These are phyloP conservation scores for Lactarius akahatsu DNA, from an alignment of 768 basidiomycete species.

Conservation along the genomic window DNA sequence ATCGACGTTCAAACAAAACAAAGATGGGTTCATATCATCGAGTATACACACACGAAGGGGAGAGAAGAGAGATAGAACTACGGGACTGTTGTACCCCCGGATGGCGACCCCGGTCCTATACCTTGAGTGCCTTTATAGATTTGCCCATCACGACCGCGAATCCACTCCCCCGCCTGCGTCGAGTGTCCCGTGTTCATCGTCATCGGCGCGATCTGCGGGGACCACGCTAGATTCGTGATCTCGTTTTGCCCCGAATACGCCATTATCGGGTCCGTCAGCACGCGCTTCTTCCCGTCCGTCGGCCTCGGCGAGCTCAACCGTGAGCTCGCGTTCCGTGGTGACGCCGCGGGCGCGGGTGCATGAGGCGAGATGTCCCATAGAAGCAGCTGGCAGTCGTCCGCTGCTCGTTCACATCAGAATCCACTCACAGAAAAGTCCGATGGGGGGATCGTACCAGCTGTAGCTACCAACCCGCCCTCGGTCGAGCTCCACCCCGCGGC, in stretches of 20 bases:
- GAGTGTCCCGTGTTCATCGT: constrained; percentile 72
- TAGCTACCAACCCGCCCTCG: constrained; percentile 81
- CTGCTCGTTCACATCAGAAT: constrained; percentile 40
- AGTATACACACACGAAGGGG: background rate
- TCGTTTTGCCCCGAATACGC: constrained; percentile 78
- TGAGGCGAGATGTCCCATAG: constrained; percentile 83
- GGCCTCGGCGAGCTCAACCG: constrained; percentile 79
- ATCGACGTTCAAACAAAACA: background rate
- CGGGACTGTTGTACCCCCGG: background rate
- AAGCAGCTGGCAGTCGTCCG: constrained; percentile 91
- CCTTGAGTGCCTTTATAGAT: constrained; percentile 77
- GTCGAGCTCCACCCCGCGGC: constrained; percentile 89
- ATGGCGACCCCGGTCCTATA: constrained; percentile 43
- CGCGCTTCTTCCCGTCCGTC: constrained; percentile 66
- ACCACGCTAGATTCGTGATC: constrained; percentile 86
- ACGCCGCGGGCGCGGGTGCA: constrained; percentile 55
- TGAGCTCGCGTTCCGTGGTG: constrained; percentile 66
- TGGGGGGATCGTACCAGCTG: constrained; percentile 62
- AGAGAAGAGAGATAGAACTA: background rate
- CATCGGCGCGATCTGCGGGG: constrained; percentile 77
- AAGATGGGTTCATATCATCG: background rate
- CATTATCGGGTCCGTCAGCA: constrained; percentile 76
- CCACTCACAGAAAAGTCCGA: background rate
- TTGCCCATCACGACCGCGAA: constrained; percentile 85
- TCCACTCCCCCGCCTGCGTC: constrained; percentile 80